These are phyloP conservation scores for Pulveroboletus sp. DNA, from an alignment of 768 basidiomycete species.

Conservation along the genomic window DNA sequence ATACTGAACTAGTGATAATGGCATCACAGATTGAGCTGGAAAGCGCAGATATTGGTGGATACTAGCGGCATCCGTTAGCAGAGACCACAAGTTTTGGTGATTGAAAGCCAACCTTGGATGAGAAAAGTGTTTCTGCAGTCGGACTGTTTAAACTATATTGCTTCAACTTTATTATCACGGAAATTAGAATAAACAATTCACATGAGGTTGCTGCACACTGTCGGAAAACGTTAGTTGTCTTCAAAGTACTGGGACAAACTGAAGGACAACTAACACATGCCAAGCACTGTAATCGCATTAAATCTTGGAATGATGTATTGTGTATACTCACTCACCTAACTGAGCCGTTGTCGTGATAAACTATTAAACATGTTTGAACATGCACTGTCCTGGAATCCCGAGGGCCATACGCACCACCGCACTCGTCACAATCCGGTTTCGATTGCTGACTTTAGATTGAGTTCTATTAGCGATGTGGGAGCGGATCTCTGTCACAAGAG, in stretches of 20 bases:
- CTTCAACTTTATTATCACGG: not conserved
- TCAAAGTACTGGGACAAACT: not conserved
- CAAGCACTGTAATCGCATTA: not conserved
- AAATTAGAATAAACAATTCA: not conserved
- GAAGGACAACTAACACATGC: not conserved
- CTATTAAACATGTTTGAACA: not conserved
- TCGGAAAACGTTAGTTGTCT: not conserved
- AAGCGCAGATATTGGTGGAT: not conserved
- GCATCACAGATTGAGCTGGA: not conserved
- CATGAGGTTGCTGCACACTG: not conserved
- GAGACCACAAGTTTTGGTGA: not conserved
- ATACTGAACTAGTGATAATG: not conserved
- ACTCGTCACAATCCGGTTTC: not conserved
- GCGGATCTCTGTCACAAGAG: not conserved
- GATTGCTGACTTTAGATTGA: not conserved
- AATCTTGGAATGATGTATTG: not conserved
- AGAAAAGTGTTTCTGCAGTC: not conserved
- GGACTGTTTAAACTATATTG: not conserved
- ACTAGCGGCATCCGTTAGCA: not conserved
- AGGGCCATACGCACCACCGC: not conserved
- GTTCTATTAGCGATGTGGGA: not conserved
- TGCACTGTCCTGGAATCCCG: not conserved
- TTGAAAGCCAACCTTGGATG: not conserved
- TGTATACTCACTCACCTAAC: not conserved
- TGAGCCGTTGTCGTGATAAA: not conserved